Evolutionary conservation across 139 green algal species (phyloP).

Genomic region (Chlorella sp.): DNA sequence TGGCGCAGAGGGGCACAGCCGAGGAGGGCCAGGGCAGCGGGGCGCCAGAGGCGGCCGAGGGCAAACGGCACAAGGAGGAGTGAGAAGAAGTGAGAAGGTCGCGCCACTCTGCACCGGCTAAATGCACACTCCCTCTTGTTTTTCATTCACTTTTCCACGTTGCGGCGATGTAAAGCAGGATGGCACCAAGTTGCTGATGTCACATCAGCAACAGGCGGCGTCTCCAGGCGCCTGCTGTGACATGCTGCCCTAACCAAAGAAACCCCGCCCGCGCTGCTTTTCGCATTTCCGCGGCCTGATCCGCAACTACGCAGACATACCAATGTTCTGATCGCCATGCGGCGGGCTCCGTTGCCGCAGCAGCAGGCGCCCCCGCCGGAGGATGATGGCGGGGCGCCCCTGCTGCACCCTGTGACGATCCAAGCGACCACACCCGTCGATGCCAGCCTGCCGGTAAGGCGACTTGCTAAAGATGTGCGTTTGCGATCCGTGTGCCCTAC

Average conservation of each 20-base stretch:
- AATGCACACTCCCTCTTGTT: too few relatives aligned
- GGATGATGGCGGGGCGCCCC: neutral
- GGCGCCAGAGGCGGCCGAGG: neutral
- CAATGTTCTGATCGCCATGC: neutral
- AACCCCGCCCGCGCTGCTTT: too few relatives aligned
- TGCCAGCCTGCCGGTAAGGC: constrained; percentile 10
- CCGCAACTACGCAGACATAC: too few relatives aligned
- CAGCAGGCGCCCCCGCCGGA: neutral
- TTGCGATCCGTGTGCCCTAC: neutral
- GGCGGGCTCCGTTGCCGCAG: neutral
- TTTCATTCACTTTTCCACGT: too few relatives aligned
- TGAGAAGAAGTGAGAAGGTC: neutral
- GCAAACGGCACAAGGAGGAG: neutral
- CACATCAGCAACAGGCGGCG: too few relatives aligned
- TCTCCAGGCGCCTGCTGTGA: too few relatives aligned
- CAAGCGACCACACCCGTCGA: constrained; percentile 19
- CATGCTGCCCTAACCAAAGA: too few relatives aligned
- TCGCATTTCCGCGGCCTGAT: neutral
- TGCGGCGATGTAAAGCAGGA: neutral
- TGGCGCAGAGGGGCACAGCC: neutral
- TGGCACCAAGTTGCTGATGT: too few relatives aligned
- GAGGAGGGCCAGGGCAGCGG: neutral
- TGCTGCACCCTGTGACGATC: neutral
- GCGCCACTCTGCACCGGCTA: neutral
- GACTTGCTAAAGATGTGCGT: neutral